These are phyloP conservation scores for Claviceps pusilla DNA, from an alignment of 2,329 filamentous ascomycete genomes.

Conservation along the genomic window DNA sequence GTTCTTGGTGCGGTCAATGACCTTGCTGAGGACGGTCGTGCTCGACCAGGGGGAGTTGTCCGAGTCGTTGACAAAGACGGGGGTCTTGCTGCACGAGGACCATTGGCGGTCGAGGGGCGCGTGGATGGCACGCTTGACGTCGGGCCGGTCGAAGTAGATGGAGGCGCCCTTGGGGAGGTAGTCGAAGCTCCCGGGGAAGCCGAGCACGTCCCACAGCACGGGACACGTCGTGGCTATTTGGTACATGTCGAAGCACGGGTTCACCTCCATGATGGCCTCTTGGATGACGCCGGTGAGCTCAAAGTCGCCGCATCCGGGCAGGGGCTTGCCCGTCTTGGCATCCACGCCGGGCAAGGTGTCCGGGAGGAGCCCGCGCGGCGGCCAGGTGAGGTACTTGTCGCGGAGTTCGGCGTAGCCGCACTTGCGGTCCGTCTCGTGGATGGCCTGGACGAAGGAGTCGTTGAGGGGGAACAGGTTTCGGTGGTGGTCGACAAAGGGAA, in stretches of 20 bases:
- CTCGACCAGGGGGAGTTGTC: slow-evolving; percentile 7
- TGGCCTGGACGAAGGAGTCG: slow-evolving; percentile 16
- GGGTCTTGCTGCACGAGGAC: slow-evolving; percentile 34
- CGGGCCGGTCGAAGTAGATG: slow-evolving; percentile 54
- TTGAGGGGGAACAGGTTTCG: slow-evolving; percentile 42
- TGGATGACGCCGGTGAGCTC: slow-evolving; percentile 39
- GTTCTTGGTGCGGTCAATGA: slow-evolving; percentile 57
- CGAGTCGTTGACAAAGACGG: slow-evolving; percentile 24
- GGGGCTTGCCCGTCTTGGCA: slow-evolving; percentile 21
- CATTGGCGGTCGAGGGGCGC: slow-evolving; percentile 36
- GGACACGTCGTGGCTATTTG: slow-evolving; percentile 57
- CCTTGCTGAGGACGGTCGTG: slow-evolving; percentile 34
- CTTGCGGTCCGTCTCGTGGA: slow-evolving; percentile 17
- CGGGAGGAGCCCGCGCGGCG: slow-evolving; percentile 34
- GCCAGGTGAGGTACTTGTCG: slow-evolving; percentile 47
- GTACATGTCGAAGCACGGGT: slow-evolving; percentile 66
- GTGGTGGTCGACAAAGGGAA: slow-evolving; percentile 45
- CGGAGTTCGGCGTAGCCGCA: slow-evolving; percentile 49
- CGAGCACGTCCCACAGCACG: slow-evolving; percentile 53
- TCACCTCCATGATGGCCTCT: slow-evolving; percentile 39
- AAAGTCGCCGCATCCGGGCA: slow-evolving; percentile 28
- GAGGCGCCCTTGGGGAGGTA: slow-evolving; percentile 38
- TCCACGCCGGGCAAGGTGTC: slow-evolving; percentile 1
- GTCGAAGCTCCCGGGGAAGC: slow-evolving; percentile 52
- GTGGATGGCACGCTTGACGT: slow-evolving; percentile 55